A percentile compares a stretch with the other conserved stretches of the same genome.
Conservation (phyloP, 2,329 filamentous ascomycete genomes). For the Botrytis paeoniae region DNA sequence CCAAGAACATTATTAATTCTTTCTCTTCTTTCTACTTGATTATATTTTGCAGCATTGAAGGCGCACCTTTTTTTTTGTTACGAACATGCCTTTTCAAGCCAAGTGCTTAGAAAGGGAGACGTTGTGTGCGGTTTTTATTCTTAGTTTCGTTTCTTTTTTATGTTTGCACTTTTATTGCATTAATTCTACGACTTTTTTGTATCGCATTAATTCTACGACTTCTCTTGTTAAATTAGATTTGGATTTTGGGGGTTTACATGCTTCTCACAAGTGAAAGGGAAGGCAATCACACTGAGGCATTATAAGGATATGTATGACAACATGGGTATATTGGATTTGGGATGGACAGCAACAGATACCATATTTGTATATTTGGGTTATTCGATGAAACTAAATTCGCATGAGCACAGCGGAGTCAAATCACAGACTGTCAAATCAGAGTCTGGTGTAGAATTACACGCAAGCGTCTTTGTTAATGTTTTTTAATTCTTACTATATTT, state of each 20-base stretch:
- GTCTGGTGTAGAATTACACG: not conserved
- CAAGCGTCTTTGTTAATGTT: not conserved
- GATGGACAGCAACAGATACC: conserved; percentile 4
- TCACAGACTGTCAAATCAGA: not conserved
- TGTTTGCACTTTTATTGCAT: not conserved
- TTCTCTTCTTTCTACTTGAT: not conserved
- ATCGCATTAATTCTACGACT: not conserved
- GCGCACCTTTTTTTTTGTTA: not conserved
- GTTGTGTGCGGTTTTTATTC: not conserved
- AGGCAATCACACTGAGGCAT: not conserved
- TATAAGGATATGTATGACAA: not conserved
- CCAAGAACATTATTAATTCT: not conserved
- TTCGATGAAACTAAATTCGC: not conserved
- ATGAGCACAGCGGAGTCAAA: not conserved
- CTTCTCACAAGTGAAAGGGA: not conserved
- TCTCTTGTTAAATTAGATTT: not conserved
- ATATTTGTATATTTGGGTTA: not conserved
- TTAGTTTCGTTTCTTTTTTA: not conserved
- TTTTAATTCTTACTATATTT: not conserved
- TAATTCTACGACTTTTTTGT: not conserved
- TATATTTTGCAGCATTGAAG: not conserved
- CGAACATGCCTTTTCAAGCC: not conserved
- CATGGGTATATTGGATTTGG: not conserved
- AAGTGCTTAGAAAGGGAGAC: not conserved
- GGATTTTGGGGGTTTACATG: not conserved